A percentile compares a stretch with the other conserved stretches of the same genome.
phyloP scores from a whole-genome alignment of 352 stramenopile genomes.

The Globisporangium echinulatum region DNA sequence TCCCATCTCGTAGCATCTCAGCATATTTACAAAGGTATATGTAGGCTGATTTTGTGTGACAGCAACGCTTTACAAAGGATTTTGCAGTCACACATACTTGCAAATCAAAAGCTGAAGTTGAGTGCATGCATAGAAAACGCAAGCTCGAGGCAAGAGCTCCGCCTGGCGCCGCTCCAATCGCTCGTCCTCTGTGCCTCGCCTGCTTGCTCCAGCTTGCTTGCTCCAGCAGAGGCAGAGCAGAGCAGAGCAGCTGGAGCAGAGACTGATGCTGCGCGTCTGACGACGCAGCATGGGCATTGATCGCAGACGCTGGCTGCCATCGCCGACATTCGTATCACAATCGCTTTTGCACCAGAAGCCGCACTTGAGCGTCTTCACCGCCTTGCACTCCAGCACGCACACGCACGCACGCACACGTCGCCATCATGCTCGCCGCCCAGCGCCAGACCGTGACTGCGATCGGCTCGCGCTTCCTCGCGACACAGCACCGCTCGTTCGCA shows the following conservation, averaged over 20 bases:
- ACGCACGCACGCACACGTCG: no score
- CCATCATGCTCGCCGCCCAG: constrained; percentile 20
- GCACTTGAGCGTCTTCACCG: no score
- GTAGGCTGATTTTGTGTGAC: no score
- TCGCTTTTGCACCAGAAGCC: constrained; percentile 9
- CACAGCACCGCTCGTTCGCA: constrained; percentile 40
- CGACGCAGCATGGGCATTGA: background rate
- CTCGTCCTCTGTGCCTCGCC: no score
- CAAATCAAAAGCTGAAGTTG: constrained; percentile 12
- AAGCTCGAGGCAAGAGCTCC: constrained; percentile 1
- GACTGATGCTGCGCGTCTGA: no score
- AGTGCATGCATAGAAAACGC: constrained; percentile 9
- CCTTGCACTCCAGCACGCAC: background rate
- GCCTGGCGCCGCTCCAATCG: no score
- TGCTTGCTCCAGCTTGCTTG: no score
- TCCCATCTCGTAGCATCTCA: background rate
- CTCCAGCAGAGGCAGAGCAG: background rate
- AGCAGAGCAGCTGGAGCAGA: no score
- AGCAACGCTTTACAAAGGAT: no score
- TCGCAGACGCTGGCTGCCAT: background rate
- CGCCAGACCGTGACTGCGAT: constrained; percentile 13
- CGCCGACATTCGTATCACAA: background rate
- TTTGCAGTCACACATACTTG: no score
- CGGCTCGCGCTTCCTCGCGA: constrained; percentile 17
- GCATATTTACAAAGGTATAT: background rate